phyloP scores from a whole-genome alignment of 441 rosid genomes.

The Jatropha multifida region DNA sequence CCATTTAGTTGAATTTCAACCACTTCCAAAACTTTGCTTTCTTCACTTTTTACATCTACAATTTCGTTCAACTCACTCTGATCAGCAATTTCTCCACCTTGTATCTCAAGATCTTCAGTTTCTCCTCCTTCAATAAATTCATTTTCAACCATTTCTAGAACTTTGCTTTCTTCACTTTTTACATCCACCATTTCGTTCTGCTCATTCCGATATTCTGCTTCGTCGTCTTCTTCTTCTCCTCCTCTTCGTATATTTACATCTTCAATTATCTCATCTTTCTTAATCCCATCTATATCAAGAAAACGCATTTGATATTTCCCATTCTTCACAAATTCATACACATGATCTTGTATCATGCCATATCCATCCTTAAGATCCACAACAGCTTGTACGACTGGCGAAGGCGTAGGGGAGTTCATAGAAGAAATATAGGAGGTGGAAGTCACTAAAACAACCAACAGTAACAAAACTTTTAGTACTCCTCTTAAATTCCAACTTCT shows the following conservation, averaged over 20 bases:
- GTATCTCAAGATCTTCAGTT: slow-evolving; percentile 12
- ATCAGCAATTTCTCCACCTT: slow-evolving; percentile 6
- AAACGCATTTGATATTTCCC: slow-evolving; percentile 8
- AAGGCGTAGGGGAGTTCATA: slow-evolving; percentile 38
- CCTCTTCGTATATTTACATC: slow-evolving; percentile 6
- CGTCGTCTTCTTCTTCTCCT: neutral
- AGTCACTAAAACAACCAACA: slow-evolving; percentile 29
- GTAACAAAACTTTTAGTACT: slow-evolving; percentile 25
- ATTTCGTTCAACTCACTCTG: slow-evolving; percentile 1
- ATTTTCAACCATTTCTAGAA: neutral
- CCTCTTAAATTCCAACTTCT: slow-evolving; percentile 31
- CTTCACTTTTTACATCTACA: neutral
- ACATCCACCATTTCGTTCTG: slow-evolving; percentile 15
- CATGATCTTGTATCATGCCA: slow-evolving; percentile 27
- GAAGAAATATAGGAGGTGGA: slow-evolving; percentile 36
- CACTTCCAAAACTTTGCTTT: neutral
- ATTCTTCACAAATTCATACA: slow-evolving; percentile 20
- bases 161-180: slow-evolving; percentile 11
- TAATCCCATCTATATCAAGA: slow-evolving; percentile 6
- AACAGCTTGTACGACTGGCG: slow-evolving; percentile 20
- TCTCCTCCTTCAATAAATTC: slow-evolving; percentile 1
- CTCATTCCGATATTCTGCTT: slow-evolving; percentile 6
- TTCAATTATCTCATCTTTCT: slow-evolving; percentile 22
- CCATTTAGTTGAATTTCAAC: neutral
- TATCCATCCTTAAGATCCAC: slow-evolving; percentile 25